Evolutionary conservation across 768 basidiomycete genomes (phyloP), one percentile per base, ranked within the genome.

Genomic region (Hortiboletus flavorubellus): DNA sequence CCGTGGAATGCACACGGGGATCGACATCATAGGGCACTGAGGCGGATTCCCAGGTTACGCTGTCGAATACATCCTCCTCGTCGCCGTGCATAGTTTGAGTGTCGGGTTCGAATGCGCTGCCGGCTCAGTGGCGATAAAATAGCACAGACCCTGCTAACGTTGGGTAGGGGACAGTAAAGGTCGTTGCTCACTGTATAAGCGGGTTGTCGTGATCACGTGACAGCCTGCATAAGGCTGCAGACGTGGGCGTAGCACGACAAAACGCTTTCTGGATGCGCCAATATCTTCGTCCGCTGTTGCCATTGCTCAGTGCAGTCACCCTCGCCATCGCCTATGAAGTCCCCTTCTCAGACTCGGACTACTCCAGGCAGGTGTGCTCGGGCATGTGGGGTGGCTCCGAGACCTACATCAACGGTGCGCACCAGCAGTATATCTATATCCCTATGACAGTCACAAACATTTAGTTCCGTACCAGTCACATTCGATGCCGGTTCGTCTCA

Each of bases 11-110:
- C 29, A 72, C 48, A 21, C 75, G 66, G 38, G 72, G 66, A 35
- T 78, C 72, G 61, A 72, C 71, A 45, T 81, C 78, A 59, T 86
- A 82, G 12, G 81, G 79, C 18, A 79, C 75, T 18, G 83, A 76
- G 43, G 88, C 83, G 11, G 88, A 86, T 64, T 94, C 91, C 91
- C 91, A 94, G 47, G 90, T 91, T 14, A 94, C 88, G 64, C 87
- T 90, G 76, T 93, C 91, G 71, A 93, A 94, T 23, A 93, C 86
- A 69, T 92, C 91, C 67, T 92, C 91, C 58, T 91, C 89, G 75
- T 89, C 89, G 70, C 85, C 86, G 65, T 87, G 83, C 90, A 91
- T 91, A 63, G 52, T 72, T 58, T 30, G 29, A 18, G 39, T 35
- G 35, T 46, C 30, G 40, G 16, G 2, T 26, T 26, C 26, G 26